Evolutionary conservation across 1,284 basidiomycete genomes (phyloP).

Genomic region (Cryptococcus sp.): DNA sequence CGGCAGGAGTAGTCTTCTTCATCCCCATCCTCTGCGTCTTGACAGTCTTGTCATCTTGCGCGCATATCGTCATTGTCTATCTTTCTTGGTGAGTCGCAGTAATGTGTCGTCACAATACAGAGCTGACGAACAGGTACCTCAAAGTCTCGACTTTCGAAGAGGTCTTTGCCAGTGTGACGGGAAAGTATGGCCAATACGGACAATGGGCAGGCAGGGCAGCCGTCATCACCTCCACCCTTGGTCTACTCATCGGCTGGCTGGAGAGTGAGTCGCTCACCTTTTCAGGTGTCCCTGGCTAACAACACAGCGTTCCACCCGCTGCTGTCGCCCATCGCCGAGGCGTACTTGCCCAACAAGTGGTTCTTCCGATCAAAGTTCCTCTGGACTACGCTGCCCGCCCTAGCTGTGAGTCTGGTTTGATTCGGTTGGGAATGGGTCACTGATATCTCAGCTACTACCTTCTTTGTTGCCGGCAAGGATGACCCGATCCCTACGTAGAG

Average conservation of each 20-base stretch:
- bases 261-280: constrained; percentile 27
- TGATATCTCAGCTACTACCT: constrained; percentile 29
- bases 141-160: constrained; percentile 45
- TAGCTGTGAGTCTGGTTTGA: constrained; percentile 18
- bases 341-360: constrained; percentile 24
- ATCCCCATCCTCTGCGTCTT: constrained; percentile 40
- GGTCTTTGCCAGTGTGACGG: constrained; percentile 38
- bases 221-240: constrained; percentile 32
- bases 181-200: constrained; percentile 32
- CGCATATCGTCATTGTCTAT: constrained; percentile 47
- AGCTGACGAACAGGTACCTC: constrained; percentile 35
- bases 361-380: constrained; percentile 29
- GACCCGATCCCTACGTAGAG: constrained; percentile 20
- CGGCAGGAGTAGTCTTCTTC: constrained; percentile 45
- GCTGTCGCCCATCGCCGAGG: constrained; percentile 30
- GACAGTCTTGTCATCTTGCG: constrained; percentile 37
- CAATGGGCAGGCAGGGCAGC: constrained; percentile 34
- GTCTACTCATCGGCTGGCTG: constrained; percentile 38
- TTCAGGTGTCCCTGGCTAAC: constrained; percentile 1
- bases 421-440: not conserved
- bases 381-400: constrained; percentile 37
- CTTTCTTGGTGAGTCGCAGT: constrained; percentile 34
- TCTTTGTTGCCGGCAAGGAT: constrained; percentile 36
- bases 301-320: constrained; percentile 33
- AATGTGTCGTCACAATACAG: not conserved